Evolutionary conservation across 768 basidiomycete species (phyloP).

Genomic region (Xerocomellus chrysenteron): DNA sequence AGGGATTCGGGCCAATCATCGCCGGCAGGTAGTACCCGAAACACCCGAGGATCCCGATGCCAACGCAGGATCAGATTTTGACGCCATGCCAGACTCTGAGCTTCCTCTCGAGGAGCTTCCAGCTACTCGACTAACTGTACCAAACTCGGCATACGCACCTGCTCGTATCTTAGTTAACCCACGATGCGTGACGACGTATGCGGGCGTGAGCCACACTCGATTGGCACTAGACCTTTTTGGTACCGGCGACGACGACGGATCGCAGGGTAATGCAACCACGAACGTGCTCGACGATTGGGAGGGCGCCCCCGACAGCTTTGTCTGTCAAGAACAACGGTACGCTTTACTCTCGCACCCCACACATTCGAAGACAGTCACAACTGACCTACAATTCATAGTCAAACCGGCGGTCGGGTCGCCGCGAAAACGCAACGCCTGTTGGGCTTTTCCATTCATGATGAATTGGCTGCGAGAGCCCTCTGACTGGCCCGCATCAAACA

Average conservation of each 20-base stretch:
- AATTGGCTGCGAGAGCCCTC: constrained; percentile 39
- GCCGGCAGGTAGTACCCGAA: constrained; percentile 27
- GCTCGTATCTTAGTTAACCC: constrained; percentile 95
- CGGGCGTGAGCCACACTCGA: constrained; percentile 94
- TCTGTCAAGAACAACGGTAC: constrained; percentile 92
- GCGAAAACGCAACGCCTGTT: constrained; percentile 85
- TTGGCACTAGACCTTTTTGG: constrained; percentile 95
- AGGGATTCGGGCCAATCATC: constrained; percentile 32
- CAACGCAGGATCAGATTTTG: constrained; percentile 84
- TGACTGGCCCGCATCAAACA: not conserved
- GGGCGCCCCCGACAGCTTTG: constrained; percentile 94
- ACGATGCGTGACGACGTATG: constrained; percentile 96
- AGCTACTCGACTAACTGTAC: constrained; percentile 56
- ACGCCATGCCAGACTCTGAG: constrained; percentile 76
- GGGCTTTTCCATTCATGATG: constrained; percentile 80
- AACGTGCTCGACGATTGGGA: constrained; percentile 95
- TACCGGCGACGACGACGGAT: constrained; percentile 59
- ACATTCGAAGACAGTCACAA: not conserved
- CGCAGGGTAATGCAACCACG: constrained; percentile 48
- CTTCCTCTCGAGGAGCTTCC: constrained; percentile 30
- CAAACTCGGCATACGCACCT: constrained; percentile 84
- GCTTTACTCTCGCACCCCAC: constrained; percentile 17
- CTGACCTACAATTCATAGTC: constrained; percentile 39
- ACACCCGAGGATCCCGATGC: constrained; percentile 60
- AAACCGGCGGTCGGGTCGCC: constrained; percentile 86